Evolutionary conservation across 2,329 filamentous ascomycete species (phyloP), one percentile per base, ranked within the genome.

Genomic region (Orbilia quercus): DNA sequence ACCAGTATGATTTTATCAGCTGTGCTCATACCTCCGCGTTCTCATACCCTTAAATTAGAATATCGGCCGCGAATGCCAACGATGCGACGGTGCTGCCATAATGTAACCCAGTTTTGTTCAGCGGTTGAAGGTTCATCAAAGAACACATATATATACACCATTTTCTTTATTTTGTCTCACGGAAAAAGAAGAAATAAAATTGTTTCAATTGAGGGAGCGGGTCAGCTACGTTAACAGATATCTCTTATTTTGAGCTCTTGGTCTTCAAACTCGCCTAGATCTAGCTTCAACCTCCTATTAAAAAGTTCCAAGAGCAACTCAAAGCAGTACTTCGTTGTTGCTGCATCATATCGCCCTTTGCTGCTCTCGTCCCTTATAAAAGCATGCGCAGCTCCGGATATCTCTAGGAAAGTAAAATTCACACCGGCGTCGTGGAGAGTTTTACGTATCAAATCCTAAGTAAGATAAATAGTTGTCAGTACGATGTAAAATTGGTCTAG

Each of bases 331-430:
- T 92, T 94, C 2, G 89, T 88, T 66, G 97, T 85, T 18, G 91
- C 91, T 0, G 93, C 91, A 80, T 97, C 93, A 79, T 96, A 97
- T 23, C 93, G 85, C n/a, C 92, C 93, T 82, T 96, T 96, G 81
- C 90, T 92, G 70, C 95, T 83, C 83, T 97, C 93, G 79, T 97
- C 93, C 16, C 93, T 86, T 80, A 97, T 96, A 79, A 97, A 97
- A 3, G 93, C 93, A 82, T 96, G 85, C 86, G 74, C 67, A 18
- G 67, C 67, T 2, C 59, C 54, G 7, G 67, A 72, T 54, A 72
- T 72, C 31, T 72, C 67, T 25, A 72, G 55, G 60, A 42, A n/a
- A 42, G 45, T 59, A 72, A 65, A 76, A 70, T 36, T 58, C 44
- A 67, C 74, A 11, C 53, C 55, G 22, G 47, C 53, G 40, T 62